Evolutionary conservation across 2,329 filamentous ascomycete species (phyloP), one percentile per base, ranked within the genome.

Genomic region (Corinectria fuckeliana): DNA sequence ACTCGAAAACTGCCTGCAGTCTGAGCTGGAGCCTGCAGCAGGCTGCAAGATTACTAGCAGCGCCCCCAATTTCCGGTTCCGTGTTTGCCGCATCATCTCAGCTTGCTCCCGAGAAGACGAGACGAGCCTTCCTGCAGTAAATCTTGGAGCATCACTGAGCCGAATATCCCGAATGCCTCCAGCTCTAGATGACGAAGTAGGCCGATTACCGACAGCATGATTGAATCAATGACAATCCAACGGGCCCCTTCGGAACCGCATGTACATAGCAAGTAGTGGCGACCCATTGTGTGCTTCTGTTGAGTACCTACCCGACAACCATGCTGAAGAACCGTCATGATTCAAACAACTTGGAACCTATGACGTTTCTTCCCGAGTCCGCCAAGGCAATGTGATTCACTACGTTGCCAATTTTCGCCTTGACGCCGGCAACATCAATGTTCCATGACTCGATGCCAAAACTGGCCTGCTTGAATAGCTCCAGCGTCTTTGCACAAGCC

Each of bases 341-440:
- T 25, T 66, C 55, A 18, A 69, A 51, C n/a, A 69, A 60, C 13
- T 28, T 53, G 21, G 47, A 21, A 14, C 20, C 26, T 32, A 30
- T n/a, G 28, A 34, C 44, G 4, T 48, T 25, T 49, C 41, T 54
- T 16, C 58, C 58, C 18, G 45, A 34, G 5, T 58, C 44, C 7
- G 60, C 51, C 52, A 87, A 67, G 21, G 74, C 63, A 5, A 88
- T 71, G 55, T 81, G 80, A 8, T 80, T 85, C 16, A 93, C 84
- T 14, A 81, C 76, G 69, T 93, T 93, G 5, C 91, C 91, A 70
- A 93, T 87, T 77, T 93, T 93, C 30, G 81, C 83, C 76, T 93
- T 93, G 63, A 94, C 76, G 8, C 82, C 84, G 7, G 82, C 76
- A 47, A 92, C 86, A 1, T 63, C 74, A 38, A 93, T 77, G 3